Base-by-base conservation (phyloP, 495 filamentous ascomycete species). In the Tuber indicum region DNA sequence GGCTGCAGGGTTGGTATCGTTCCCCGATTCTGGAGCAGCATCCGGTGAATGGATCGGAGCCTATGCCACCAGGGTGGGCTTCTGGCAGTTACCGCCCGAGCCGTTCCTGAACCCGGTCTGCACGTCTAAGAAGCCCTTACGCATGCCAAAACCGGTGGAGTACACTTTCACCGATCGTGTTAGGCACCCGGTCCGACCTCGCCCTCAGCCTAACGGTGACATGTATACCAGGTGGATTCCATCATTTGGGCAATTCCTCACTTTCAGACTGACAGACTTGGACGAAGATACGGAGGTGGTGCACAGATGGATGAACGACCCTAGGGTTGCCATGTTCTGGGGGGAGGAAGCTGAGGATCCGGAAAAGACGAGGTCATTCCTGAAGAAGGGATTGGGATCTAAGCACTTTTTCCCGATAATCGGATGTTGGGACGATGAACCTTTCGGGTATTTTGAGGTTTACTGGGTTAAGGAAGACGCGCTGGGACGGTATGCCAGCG, bases 391-490 rank as follows among this genome's bases (percentile, higher is more conserved):
- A 23, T 84, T 98, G 62, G 87, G 87, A 17, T 88, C 86, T 44
- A 87, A 86, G 16, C 92, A 98, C 84, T 93, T 89, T 72, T 97
- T 97, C 85, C 96, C 96, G 0, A 92, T 91, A 2, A 95, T 99
- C 79, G 96, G 93, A 45, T 90, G 92, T 86, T 99, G 94, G 94
- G 74, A 80, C 72, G 77, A 72, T 26, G 92, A 94, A 76, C 96
- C 96, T 0, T 99, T 98, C 85, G 96, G 96, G 0, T 99, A 96
- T 81, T 97, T 99, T 82, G 96, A 99, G 86, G 89, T 99, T 58
- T 99, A 99, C 86, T 99, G 96, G 96, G 94, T 96, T 3, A 97
- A 97, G 80, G 96, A 99, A 83, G 96, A 98, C 82, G 85, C 85
- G 2, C 83, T 99, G 39, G 93, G 92, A 0, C 85, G 85, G 47